These are phyloP conservation scores for Candida loeiensis DNA, from an alignment of 805 yeast genomes.

Conservation along the genomic window DNA sequence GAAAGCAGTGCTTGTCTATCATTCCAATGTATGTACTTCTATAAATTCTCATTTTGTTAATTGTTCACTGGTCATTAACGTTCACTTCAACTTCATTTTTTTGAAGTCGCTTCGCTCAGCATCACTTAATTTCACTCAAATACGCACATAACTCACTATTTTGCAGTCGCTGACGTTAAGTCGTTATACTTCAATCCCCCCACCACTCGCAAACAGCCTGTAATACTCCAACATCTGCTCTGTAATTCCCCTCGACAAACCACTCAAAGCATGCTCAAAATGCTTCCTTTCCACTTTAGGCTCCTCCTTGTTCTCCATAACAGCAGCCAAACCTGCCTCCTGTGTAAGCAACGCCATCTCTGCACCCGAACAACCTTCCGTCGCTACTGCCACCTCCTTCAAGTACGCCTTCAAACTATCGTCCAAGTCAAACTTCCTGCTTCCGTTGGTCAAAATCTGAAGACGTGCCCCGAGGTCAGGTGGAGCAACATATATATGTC, in stretches of 20 bases:
- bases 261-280: constrained; percentile 65
- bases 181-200: constrained; percentile 25
- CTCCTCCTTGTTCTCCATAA: constrained; percentile 69
- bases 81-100: no score
- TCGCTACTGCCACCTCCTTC: constrained; percentile 42
- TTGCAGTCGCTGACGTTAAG: no score
- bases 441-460: constrained; percentile 71
- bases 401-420: constrained; percentile 39
- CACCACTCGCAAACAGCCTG: constrained; percentile 46
- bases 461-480: constrained; percentile 80
- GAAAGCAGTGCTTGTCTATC: no score
- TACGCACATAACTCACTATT: no score
- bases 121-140: no score
- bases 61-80: no score
- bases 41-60: no score
- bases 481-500: constrained; percentile 89
- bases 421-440: constrained; percentile 57
- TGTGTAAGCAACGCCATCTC: constrained; percentile 90
- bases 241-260: constrained; percentile 76
- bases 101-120: no score
- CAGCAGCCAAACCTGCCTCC: constrained; percentile 93
- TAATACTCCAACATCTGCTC: constrained; percentile 80
- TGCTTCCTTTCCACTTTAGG: constrained; percentile 56
- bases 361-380: constrained; percentile 96
- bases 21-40: no score